These are phyloP conservation scores for Biscutella laevigata DNA, from an alignment of 441 rosid genomes.

Conservation along the genomic window DNA sequence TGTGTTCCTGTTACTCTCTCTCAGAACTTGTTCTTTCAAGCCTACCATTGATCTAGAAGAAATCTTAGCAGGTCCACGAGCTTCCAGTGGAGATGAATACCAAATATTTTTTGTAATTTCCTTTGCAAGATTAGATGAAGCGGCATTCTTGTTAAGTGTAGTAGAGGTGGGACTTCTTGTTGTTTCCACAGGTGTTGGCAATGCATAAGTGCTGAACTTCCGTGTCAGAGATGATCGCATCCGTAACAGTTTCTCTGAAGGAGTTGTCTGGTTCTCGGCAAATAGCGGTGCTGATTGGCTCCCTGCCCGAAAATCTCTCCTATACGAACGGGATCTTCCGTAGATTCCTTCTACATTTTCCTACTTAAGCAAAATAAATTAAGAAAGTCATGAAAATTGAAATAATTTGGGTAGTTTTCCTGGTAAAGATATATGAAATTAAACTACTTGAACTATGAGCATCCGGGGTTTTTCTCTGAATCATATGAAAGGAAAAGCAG, in stretches of 20 bases:
- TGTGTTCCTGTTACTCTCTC: conserved; percentile 48
- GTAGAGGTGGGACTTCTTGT: conserved; percentile 39
- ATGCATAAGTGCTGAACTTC: conserved; percentile 53
- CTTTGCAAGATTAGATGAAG: conserved; percentile 25
- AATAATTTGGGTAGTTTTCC: neutral
- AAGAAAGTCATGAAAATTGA: neutral
- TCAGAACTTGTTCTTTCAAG: conserved; percentile 33
- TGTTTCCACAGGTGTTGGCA: conserved; percentile 55
- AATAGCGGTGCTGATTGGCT: conserved; percentile 61
- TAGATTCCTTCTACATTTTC: conserved; percentile 32
- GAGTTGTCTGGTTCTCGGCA: conserved; percentile 28
- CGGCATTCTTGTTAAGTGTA: conserved; percentile 14
- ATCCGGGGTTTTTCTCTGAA: neutral
- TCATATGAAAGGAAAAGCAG: neutral
- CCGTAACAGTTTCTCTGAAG: conserved; percentile 32
- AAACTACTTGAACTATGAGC: conserved; percentile 2
- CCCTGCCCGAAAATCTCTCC: conserved; percentile 33
- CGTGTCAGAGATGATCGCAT: conserved; percentile 37
- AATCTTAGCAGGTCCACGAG: conserved; percentile 35
- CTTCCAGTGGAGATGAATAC: conserved; percentile 54
- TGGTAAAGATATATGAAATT: neutral
- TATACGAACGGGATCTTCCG: conserved; percentile 34
- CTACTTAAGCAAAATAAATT: conserved; percentile 32
- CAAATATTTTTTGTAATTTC: conserved; percentile 28
- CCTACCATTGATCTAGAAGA: conserved; percentile 28